Base-by-base conservation (phyloP, 768 basidiomycete species). In the Phallus indusiatus region DNA sequence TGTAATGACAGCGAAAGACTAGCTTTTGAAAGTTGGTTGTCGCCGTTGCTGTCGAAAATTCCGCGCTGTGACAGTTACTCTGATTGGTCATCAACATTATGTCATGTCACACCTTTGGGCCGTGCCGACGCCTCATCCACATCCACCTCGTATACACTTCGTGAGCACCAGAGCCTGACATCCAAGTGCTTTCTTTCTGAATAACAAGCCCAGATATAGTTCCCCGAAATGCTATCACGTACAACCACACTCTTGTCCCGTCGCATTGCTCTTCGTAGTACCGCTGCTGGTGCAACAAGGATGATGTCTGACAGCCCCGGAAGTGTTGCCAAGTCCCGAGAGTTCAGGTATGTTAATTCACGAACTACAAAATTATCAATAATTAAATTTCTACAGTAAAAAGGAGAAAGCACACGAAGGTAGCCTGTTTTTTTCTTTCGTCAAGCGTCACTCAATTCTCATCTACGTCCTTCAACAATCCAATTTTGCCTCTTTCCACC, bases 341-440 rank as follows among this genome's bases (percentile, higher is more conserved):
- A 76, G 54, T 88, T 88, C 73, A 77, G 76, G 86, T 85, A 64
- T 56, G 78, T 61, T 14, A 8, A 20, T 14, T 18, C 50, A 17
- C 21, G 36, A 17, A 55, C 14, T n/a, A 50, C 36, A 24, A 21
- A 33, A n/a, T 21, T 36, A 37, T 48, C 52, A 16, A 55, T 50
- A 18, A 64, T 72, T 62, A 68, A 35, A 20, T 33, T 33, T 56
- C 61, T 47, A 37, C 69, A 89, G 87, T 66, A 81, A 82, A 71
- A 88, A 81, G 71, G 87, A 88, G 70, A 83, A 79, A 67, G 87
- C 86, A 18, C 79, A 86, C 54, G 87, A 89, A 72, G 77, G 80
- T 76, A 21, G 35, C 36, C 60, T 35, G 65, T 21, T 59, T 68
- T 70, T 70, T 59, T 11, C 14, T n/a, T 16, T 16, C 55, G 34